phyloP scores from a whole-genome alignment of 441 rosid genomes.

The Eruca vesicaria region DNA sequence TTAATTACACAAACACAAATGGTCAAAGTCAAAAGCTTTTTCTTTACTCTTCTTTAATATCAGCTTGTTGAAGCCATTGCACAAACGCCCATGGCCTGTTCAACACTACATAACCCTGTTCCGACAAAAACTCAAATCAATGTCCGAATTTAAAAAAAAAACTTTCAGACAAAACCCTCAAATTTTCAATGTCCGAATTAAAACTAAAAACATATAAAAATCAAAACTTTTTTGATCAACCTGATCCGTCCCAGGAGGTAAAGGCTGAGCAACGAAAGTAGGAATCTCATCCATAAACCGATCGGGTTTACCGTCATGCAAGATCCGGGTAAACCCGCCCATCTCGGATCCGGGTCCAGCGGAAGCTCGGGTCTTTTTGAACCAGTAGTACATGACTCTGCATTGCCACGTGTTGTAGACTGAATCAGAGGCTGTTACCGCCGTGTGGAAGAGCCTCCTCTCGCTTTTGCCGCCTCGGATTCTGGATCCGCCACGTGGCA shows the following conservation, averaged over 20 bases:
- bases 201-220: neutral
- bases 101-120: constrained; percentile 90
- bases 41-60: constrained; percentile 85
- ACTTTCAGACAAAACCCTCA: neutral
- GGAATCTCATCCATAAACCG: constrained; percentile 90
- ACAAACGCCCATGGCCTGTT: constrained; percentile 99
- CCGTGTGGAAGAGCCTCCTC: constrained; percentile 80
- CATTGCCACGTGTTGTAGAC: constrained; percentile 98
- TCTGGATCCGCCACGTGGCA: constrained; percentile 56
- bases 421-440: constrained; percentile 88
- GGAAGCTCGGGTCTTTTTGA: constrained; percentile 63
- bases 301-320: constrained; percentile 90
- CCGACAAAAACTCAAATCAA: no score
- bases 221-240: constrained; percentile 30
- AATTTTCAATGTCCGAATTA: neutral
- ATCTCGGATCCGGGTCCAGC: constrained; percentile 67
- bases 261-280: constrained; percentile 88
- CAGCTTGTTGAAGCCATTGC: constrained; percentile 89
- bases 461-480: constrained; percentile 10
- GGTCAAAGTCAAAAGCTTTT: neutral
- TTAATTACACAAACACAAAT: neutral
- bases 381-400: constrained; percentile 96
- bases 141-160: no score
- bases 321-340: constrained; percentile 96
- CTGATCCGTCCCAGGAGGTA: constrained; percentile 95